Evolutionary conservation across 2,329 filamentous ascomycete genomes (phyloP).

Genomic region (Annulohypoxylon truncatum): DNA sequence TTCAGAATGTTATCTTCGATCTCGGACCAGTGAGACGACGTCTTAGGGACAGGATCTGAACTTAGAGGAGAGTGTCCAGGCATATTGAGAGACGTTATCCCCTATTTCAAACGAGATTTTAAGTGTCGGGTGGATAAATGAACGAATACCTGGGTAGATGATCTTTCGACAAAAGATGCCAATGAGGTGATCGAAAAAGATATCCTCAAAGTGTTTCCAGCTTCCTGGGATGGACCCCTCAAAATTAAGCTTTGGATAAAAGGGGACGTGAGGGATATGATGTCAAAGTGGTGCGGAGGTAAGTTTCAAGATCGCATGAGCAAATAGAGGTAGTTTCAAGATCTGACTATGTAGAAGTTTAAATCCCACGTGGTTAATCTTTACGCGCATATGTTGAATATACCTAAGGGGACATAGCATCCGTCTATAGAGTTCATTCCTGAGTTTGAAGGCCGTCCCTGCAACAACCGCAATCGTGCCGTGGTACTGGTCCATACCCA

Average conservation of each 20-base stretch:
- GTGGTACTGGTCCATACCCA: neutral
- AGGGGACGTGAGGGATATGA: conserved; percentile 3
- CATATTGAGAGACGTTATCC: neutral
- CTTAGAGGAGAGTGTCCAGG: neutral
- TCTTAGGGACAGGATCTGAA: neutral
- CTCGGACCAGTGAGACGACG: conserved; percentile 26
- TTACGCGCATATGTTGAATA: neutral
- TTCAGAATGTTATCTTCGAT: conserved; percentile 36
- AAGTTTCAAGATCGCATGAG: neutral
- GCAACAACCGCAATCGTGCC: neutral
- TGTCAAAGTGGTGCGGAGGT: conserved; percentile 6
- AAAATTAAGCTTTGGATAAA: neutral
- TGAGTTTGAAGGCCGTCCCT: conserved; percentile 11
- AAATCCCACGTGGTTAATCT: neutral
- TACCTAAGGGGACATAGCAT: neutral
- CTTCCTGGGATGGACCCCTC: neutral
- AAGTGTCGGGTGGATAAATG: neutral
- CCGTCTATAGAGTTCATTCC: conserved; percentile 9
- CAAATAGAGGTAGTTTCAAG: neutral
- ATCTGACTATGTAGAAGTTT: conserved; percentile 7
- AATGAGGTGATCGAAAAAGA: neutral
- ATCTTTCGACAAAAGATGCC: neutral
- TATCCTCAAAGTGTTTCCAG: neutral
- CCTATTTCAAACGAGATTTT: neutral
- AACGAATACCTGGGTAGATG: neutral